A percentile compares a stretch with the other conserved stretches of the same genome.
Conservation (phyloP, 2,329 filamentous ascomycete species). For the Arthrobotrys pseudoclavata region DNA sequence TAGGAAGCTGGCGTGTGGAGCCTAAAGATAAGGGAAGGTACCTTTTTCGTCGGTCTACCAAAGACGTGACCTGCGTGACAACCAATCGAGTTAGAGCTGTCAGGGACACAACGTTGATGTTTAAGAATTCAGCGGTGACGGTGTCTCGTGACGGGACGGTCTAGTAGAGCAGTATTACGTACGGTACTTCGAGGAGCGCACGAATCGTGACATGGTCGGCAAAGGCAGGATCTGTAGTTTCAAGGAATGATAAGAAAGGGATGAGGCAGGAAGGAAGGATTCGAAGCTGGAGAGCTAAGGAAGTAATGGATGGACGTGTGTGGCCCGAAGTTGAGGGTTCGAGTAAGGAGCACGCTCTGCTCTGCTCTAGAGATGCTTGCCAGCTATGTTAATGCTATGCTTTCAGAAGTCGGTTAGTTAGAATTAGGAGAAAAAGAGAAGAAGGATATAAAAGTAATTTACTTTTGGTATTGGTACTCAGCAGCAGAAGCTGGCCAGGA, state of each 20-base stretch:
- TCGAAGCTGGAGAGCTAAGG: slow-evolving; percentile 67
- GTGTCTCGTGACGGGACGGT: slow-evolving; percentile 61
- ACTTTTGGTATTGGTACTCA: neutral
- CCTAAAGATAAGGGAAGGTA: slow-evolving; percentile 63
- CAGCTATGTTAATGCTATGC: slow-evolving; percentile 3
- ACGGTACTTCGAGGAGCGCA: slow-evolving; percentile 79
- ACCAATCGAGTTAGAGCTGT: slow-evolving; percentile 62
- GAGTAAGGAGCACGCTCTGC: slow-evolving; percentile 19
- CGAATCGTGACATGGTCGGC: slow-evolving; percentile 69
- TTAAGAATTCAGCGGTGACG: slow-evolving; percentile 23
- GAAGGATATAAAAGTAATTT: neutral
- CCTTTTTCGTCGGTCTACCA: slow-evolving; percentile 91
- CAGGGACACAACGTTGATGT: slow-evolving; percentile 32
- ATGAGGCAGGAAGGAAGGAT: slow-evolving; percentile 66
- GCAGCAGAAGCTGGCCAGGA: slow-evolving; percentile 24
- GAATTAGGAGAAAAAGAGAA: slow-evolving; percentile 6
- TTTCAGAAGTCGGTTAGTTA: slow-evolving; percentile 1
- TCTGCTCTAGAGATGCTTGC: neutral
- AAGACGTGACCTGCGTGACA: slow-evolving; percentile 87
- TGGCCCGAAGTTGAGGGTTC: slow-evolving; percentile 4
- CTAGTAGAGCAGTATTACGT: slow-evolving; percentile 65
- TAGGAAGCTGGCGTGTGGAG: slow-evolving; percentile 22
- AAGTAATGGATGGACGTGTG: slow-evolving; percentile 13
- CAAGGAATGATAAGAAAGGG: slow-evolving; percentile 33
- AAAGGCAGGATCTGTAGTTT: slow-evolving; percentile 19